phyloP scores from a whole-genome alignment of 2,329 filamentous ascomycete species.

The Macrophomina phaseolina region DNA sequence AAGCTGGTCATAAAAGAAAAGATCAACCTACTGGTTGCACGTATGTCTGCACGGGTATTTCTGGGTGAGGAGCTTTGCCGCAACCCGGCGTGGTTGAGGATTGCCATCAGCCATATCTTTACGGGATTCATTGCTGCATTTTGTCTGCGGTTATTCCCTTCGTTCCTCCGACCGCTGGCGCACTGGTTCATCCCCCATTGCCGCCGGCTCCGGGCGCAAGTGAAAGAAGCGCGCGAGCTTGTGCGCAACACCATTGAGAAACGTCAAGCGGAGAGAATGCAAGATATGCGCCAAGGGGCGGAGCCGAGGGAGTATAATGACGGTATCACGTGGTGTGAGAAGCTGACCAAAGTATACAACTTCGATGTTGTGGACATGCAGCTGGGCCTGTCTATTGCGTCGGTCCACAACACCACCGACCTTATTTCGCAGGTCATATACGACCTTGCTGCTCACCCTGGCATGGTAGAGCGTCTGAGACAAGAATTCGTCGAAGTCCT shows the following conservation, averaged over 20 bases:
- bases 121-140: constrained; percentile 42
- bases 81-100: constrained; percentile 47
- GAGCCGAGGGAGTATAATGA: constrained; percentile 33
- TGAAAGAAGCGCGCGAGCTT: constrained; percentile 40
- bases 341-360: constrained; percentile 30
- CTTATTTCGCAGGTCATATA: constrained; percentile 34
- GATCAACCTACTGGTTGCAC: constrained; percentile 30
- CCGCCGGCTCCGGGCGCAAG: constrained; percentile 38
- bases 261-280: constrained; percentile 30
- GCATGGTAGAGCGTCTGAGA: constrained; percentile 35
- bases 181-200: constrained; percentile 44
- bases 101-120: constrained; percentile 43
- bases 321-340: constrained; percentile 35
- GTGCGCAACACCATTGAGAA: constrained; percentile 42
- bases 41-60: constrained; percentile 49
- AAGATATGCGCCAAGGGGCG: constrained; percentile 30
- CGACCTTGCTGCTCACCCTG: constrained; percentile 34
- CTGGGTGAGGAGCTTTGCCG: constrained; percentile 45
- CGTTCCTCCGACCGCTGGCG: constrained; percentile 39
- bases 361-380: constrained; percentile 29
- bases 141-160: constrained; percentile 43
- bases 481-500: constrained; percentile 36
- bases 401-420: constrained; percentile 36
- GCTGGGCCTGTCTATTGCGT: constrained; percentile 30
- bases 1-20: too few species aligned